Base-by-base conservation (phyloP, 1,139 yeast genomes). In the Kodamaea plutei region DNA sequence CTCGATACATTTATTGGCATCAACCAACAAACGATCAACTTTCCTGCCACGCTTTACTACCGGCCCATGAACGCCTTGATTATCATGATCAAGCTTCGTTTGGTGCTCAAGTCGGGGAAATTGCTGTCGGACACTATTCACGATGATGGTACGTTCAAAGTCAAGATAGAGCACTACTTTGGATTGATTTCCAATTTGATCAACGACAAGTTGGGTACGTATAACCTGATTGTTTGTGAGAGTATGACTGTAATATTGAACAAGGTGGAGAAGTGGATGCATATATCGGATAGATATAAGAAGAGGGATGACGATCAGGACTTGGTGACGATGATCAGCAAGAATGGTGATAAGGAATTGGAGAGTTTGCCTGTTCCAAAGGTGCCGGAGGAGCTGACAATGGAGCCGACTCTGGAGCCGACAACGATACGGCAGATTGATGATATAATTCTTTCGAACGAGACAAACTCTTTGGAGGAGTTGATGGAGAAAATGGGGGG, bases 51-150 rank as follows among this genome's bases (percentile, higher is more conserved):
- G 39, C 64, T 74, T 45, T 71, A 70, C 47, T 75, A 73, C 42
- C 51, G 80, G 25, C 78, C 80, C 4, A 55, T 76, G 63, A 74
- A 72, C 46, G 74, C 79, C 0, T 50, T 76, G 22, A 70, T 73
- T 13, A 58, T 72, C 6, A 47, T 72, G 37, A 61, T 72, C 15
- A 54, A 75, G 35, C 58, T 72, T 4, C 52, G 72, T 37, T 45
- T 73, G 20, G 51, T 71, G 23, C 61, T 71, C 15, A 63, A 62
- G 34, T 57, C 73, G 0, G 58, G 62, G 36, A 47, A 52, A 15
- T 44, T 64, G 27, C 37, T 20, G 20, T 37, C 44, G 4, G 38
- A 42, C 8, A 48, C 50, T 23, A 30, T 42, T 2, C 26, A 26
- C 9, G 28, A 35, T 15, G 35, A 24, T 10, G 21, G 19, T 35